A percentile compares a stretch with the other conserved stretches of the same genome.
phyloP scores from a whole-genome alignment of 345 rosid species.

The Melastoma malabathricum region DNA sequence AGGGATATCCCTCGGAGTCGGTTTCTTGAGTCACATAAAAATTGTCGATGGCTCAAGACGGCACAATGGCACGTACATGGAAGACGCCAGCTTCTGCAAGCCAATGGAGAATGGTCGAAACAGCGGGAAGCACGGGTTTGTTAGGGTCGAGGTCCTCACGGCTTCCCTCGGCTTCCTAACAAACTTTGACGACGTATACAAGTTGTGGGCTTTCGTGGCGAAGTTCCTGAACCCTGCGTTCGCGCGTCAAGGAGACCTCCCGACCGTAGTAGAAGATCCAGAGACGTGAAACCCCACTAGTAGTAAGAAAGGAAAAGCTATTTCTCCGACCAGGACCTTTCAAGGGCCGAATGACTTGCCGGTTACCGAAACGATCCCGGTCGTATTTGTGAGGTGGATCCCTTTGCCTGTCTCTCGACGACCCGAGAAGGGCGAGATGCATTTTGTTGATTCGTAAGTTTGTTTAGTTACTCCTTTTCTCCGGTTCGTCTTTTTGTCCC shows the following conservation, averaged over 20 bases:
- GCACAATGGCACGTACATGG: conserved; percentile 15
- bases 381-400: conserved; percentile 6
- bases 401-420: conserved; percentile 19
- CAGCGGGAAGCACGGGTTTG: conserved; percentile 45
- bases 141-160: conserved; percentile 82
- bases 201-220: conserved; percentile 78
- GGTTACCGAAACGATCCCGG: not conserved
- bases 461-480: conserved; percentile 5
- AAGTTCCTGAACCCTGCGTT: conserved; percentile 76
- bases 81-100: conserved; percentile 51
- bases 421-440: conserved; percentile 19
- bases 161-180: conserved; percentile 93
- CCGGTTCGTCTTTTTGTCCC: too few relatives aligned
- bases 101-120: conserved; percentile 59
- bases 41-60: conserved; percentile 45
- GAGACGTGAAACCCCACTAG: conserved; percentile 26
- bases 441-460: conserved; percentile 43
- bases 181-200: conserved; percentile 92
- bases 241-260: conserved; percentile 51
- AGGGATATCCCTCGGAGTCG: conserved; percentile 78
- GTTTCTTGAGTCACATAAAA: conserved; percentile 81
- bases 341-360: too few relatives aligned
- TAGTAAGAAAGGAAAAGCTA: conserved; percentile 3
- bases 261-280: conserved; percentile 63
- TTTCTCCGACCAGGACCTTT: conserved; percentile 8